A percentile compares a stretch with the other conserved stretches of the same genome.
These are phyloP conservation scores for Alnus glutinosa DNA, from an alignment of 306 rosid species.

Conservation along the genomic window DNA sequence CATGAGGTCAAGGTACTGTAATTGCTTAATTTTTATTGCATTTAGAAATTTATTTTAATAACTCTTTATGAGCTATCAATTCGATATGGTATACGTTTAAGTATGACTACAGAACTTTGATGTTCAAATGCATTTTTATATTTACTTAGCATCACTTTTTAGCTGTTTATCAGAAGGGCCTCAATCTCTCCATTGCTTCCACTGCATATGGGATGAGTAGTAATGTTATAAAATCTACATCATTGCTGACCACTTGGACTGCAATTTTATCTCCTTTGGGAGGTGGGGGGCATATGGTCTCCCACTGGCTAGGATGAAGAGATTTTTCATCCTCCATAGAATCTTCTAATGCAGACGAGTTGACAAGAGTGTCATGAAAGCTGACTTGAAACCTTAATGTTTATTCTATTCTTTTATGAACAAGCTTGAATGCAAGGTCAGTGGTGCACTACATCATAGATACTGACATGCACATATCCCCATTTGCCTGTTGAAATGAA, in stretches of 20 bases:
- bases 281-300: slow-evolving; percentile 8
- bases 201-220: not conserved
- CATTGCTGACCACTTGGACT: slow-evolving; percentile 11
- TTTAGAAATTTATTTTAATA: slow-evolving; percentile 12
- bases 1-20: slow-evolving; percentile 91
- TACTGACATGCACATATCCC: not conserved
- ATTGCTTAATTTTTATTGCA: not conserved
- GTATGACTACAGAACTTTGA: not conserved
- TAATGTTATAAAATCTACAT: slow-evolving; percentile 15
- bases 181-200: not conserved
- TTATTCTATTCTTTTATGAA: not conserved
- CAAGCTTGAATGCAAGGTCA: not conserved
- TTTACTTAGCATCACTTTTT: slow-evolving; percentile 9
- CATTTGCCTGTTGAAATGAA: not conserved
- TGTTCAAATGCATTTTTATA: not conserved
- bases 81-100: slow-evolving; percentile 6
- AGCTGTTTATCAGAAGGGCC: slow-evolving; percentile 9
- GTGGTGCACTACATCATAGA: not conserved
- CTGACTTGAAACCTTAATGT: not conserved
- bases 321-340: not conserved
- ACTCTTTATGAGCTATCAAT: not conserved
- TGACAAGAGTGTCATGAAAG: not conserved
- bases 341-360: not conserved
- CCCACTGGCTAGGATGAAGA: slow-evolving; percentile 11
- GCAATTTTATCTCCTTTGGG: not conserved